Base-by-base conservation (phyloP, 225 moss, liverwort and hornwort genomes). In the Lunularia cruciata region DNA sequence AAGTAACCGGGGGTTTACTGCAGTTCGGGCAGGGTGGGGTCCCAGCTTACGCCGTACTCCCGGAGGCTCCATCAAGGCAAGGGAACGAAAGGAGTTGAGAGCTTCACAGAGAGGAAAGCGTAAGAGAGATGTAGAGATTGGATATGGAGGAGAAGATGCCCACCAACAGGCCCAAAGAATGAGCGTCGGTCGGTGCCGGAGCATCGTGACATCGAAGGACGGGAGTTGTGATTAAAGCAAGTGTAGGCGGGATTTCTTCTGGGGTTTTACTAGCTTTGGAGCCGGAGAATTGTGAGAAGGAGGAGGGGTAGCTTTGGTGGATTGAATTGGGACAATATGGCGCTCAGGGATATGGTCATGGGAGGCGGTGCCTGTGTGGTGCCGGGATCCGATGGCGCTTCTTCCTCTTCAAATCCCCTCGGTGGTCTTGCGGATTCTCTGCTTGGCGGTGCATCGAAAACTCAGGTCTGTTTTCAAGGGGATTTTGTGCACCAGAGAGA, bases 301-400 rank as follows among this genome's bases (percentile, higher is more conserved):
- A 57, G 11, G 16, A 38, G 48, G 45, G 15, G 30, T 7, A 16
- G 46, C 18, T 18, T 46, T 31, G 31, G 28, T 27, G 12, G 56
- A 57, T 1, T 11, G 48, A 51, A 67, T 49, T 40, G n/a, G 49
- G 34, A 13, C 45, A 47, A 47, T 10, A 98, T 98, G 96, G 86
- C 92, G 57, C 73, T 93, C 76, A 83, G 92, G 70, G 96, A 98
- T 77, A 73, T 98, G 75, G 90, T 91, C 28, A 85, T 83, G 81
- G 96, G 96, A 28, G 96, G 93, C 58, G 89, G 87, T 20, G 96
- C 89, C 46, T 95, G 92, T 57, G 90, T 56, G 42, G 87, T 90
- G 70, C 90, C 90, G 23, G 92, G 90, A 39, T 75, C 88, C 51
- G 90, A 89, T 72, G 96, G 90, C 11, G 87, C 90, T 9, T 92